A percentile compares a stretch with the other conserved stretches of the same genome.
Evolutionary conservation across 345 rosid species (phyloP).

Genomic region (Sonneratia caseolaris): DNA sequence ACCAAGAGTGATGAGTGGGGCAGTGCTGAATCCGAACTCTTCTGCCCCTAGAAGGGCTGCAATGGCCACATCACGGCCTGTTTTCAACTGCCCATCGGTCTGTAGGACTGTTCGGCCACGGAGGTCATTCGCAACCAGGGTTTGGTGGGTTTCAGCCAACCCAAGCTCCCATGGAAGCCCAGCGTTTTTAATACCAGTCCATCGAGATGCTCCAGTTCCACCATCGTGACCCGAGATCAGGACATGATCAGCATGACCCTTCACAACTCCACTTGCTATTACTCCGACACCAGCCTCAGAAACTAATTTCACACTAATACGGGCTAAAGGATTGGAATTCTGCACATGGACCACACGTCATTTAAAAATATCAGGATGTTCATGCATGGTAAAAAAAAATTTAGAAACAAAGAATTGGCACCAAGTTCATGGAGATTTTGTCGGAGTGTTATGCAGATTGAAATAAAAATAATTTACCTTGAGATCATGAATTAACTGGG

Average conservation of each 20-base stretch:
- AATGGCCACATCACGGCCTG: constrained; percentile 95
- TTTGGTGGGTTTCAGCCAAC: constrained; percentile 98
- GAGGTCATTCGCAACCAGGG: constrained; percentile 95
- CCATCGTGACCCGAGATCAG: constrained; percentile 98
- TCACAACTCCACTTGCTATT: constrained; percentile 98
- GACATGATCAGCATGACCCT: constrained; percentile 98
- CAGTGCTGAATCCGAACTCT: constrained; percentile 99
- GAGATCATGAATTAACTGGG: constrained; percentile 95
- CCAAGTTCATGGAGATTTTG: not conserved
- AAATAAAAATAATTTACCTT: constrained; percentile 43
- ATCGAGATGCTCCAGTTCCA: constrained; percentile 98
- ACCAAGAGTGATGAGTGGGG: constrained; percentile 96
- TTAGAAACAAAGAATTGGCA: not conserved
- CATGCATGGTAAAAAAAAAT: not conserved
- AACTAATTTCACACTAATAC: constrained; percentile 90
- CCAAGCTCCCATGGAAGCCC: constrained; percentile 99
- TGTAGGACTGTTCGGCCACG: constrained; percentile 98
- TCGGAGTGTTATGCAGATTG: too few species aligned
- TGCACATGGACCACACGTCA: constrained; percentile 15
- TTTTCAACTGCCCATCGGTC: constrained; percentile 98
- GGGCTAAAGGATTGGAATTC: constrained; percentile 92
- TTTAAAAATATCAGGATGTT: too few species aligned
- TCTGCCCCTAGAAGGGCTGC: constrained; percentile 99
- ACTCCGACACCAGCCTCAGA: constrained; percentile 99
- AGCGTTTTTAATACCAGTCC: constrained; percentile 99